Base-by-base conservation (phyloP, 495 filamentous ascomycete species). In the Poronia punctata region DNA sequence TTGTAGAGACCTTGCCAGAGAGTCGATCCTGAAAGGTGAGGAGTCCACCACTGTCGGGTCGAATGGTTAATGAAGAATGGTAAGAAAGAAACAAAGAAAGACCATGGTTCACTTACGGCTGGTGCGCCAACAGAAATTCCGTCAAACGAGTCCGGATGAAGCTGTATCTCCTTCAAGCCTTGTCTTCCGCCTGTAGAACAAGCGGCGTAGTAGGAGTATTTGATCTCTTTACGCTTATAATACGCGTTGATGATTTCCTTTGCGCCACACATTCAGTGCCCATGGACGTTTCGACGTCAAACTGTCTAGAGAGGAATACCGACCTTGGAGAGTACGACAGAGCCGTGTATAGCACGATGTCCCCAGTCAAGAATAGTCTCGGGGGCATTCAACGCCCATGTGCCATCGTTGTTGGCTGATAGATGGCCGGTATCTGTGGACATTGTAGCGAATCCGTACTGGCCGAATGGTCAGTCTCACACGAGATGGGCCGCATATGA, bases 121-220 rank as follows among this genome's bases (percentile, higher is more conserved):
- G 50, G 51, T 2, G 51, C 51, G 11, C 51, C 51, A 61, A 74
- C 61, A 10, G 47, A 44, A 5, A 84, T 74, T n/a, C 83, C 83
- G 52, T 88, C 81, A 45, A 84, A 78, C 43, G 70, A 70, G 7
- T 71, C 64, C 1, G 75, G 74, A 25, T 66, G 75, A 38, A 60
- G 49, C 43, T 79, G 61, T 5, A 71, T 61, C 10, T 69, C 64
- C 22, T 67, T 70, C 2, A 78, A 43, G 4, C 76, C 76, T 47
- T 79, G 75, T 0, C 74, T 59, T 1, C 78, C 78, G 18, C 77
- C 77, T 1, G 70, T 75, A 0, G 74, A 78, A 56, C 76, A 82
- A 12, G 60, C 62, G 21, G 60, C 48, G 48, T 74, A 81, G 52
- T 81, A 81, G 5, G 61, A 68, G 41, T 74, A 71, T 5, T 50